Conservation (phyloP, 768 basidiomycete species). For the Sporobolomyces pararoseus region DNA sequence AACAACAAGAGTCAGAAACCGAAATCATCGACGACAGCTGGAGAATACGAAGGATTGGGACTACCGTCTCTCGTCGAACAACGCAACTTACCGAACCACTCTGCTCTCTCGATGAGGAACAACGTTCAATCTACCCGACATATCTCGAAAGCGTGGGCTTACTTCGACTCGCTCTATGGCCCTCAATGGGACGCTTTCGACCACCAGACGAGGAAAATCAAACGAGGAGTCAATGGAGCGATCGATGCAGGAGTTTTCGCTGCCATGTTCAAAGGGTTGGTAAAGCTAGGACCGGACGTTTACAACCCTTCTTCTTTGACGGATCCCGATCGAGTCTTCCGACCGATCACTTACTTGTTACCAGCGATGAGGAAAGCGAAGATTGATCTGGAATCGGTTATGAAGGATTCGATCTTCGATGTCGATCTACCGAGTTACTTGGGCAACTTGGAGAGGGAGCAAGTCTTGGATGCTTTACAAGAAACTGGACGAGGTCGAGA, state of each 20-base stretch:
- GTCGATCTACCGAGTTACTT: conserved; percentile 34
- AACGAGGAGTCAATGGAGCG: conserved; percentile 53
- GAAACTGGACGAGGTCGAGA: conserved; percentile 15
- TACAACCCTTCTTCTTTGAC: conserved; percentile 31
- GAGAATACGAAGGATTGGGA: background rate
- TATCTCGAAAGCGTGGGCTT: conserved; percentile 46
- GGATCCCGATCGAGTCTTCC: conserved; percentile 17
- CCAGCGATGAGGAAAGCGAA: conserved; percentile 19
- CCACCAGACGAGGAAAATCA: conserved; percentile 56
- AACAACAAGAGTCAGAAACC: background rate
- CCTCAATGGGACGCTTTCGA: conserved; percentile 68
- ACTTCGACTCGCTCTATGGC: conserved; percentile 58
- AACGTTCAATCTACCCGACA: background rate
- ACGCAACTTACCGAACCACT: conserved; percentile 42
- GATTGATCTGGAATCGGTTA: conserved; percentile 29
- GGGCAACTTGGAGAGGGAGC: conserved; percentile 38
- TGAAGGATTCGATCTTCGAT: conserved; percentile 35
- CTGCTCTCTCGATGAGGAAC: background rate
- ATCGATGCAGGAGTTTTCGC: conserved; percentile 61
- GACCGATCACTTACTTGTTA: conserved; percentile 35
- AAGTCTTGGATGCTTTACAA: conserved; percentile 38
- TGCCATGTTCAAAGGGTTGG: conserved; percentile 61
- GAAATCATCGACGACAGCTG: background rate
- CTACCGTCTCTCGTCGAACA: conserved; percentile 2
- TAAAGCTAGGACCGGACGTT: conserved; percentile 53